Base-by-base conservation (phyloP, 495 filamentous ascomycete genomes). In the Neurospora sp. region DNA sequence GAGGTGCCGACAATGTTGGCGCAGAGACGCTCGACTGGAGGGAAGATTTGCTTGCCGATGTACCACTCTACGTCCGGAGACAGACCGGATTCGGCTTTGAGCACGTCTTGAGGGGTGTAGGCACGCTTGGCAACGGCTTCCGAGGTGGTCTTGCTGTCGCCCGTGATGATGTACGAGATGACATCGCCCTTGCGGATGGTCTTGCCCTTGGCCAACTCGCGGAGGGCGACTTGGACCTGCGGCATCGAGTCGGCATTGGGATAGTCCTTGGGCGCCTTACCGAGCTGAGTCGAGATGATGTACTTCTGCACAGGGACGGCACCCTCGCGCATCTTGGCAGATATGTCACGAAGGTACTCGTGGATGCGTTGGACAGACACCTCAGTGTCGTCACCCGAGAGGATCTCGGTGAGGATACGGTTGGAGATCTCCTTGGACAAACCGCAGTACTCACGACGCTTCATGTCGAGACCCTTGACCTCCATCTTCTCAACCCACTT, bases 381-480 rank as follows among this genome's bases (percentile, higher is more conserved):
- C 78, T 99, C 96, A 10, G 91, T 90, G 69, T 98, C 96, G 75
- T 99, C 92, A 14, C 96, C 96, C 2, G 93, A 97, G 31, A 99
- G 88, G 27, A 99, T 92, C 79, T 97, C 93, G 78, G 96, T 92
- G 40, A 99, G 85, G 18, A 98, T 87, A 76, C 86, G 86, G 74
- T 89, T 90, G 0, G 95, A 98, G 14, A 94, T 93, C 76, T 98
- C 96, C 81, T 98, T 97, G 3, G 93, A 96, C 59, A 99, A 84
- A 44, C 90, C 90, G 80, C 96, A 99, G 85, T 97, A 99, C 84
- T 99, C 96, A 84, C 96, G 90, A 76, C 96, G 87, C 82, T 91
- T 92, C 96, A 99, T 98, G 81, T 99, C 96, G 48, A 99, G 86
- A 83, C 96, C 96, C 84, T 99, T 99, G 79, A 99, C 94, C 79